Evolutionary conservation across 1,284 basidiomycete genomes (phyloP).

Genomic region (Cryptococcus sp.): DNA sequence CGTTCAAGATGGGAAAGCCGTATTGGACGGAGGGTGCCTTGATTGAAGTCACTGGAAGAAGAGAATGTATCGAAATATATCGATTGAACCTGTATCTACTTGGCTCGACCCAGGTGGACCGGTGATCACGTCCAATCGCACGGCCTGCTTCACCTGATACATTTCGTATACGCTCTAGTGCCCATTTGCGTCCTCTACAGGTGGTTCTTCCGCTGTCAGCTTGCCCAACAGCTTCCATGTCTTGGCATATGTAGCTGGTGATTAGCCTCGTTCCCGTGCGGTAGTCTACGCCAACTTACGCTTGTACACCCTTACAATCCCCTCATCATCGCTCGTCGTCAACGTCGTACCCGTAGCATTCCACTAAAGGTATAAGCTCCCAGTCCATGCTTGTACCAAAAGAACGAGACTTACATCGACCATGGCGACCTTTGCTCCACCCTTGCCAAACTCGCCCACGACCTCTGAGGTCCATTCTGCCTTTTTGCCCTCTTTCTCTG

Average conservation of each 20-base stretch:
- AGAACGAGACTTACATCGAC: slow-evolving; percentile 58
- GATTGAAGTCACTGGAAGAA: too few relatives aligned
- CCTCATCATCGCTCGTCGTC: slow-evolving; percentile 83
- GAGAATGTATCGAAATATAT: too few relatives aligned
- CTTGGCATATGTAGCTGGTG: slow-evolving; percentile 43
- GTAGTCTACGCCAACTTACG: slow-evolving; percentile 39
- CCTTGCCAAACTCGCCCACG: slow-evolving; percentile 75
- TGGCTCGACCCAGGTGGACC: too few relatives aligned
- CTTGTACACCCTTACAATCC: slow-evolving; percentile 82
- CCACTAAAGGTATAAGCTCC: slow-evolving; percentile 25
- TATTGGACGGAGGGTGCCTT: too few relatives aligned
- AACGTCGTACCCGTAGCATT: slow-evolving; percentile 67
- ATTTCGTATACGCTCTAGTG: not conserved
- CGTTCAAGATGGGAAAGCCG: too few relatives aligned
- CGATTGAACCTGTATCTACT: too few relatives aligned
- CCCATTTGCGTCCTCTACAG: slow-evolving; percentile 21
- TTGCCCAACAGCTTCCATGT: slow-evolving; percentile 45
- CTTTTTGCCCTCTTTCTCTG: slow-evolving; percentile 40
- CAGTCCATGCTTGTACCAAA: not conserved
- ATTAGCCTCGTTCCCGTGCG: slow-evolving; percentile 12
- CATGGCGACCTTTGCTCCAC: slow-evolving; percentile 80
- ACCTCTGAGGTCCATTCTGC: slow-evolving; percentile 62
- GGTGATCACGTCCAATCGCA: not conserved
- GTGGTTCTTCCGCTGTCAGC: slow-evolving; percentile 45
- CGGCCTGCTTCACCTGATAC: not conserved